Evolutionary conservation across 345 rosid species (phyloP).

Genomic region (Cardamine chenopodiifolia): DNA sequence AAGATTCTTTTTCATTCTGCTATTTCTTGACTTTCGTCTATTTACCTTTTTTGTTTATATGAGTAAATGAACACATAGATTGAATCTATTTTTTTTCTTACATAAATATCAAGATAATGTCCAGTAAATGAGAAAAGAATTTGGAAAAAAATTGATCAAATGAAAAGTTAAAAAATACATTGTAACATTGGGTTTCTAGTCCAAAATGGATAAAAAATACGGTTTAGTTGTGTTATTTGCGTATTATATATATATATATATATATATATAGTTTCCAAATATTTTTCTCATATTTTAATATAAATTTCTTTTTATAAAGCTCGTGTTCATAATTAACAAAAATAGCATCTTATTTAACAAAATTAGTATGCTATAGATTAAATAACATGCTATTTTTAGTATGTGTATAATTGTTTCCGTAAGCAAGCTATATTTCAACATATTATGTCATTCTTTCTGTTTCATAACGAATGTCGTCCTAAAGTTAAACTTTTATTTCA

Average conservation of each 20-base stretch:
- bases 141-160: background rate
- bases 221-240: background rate
- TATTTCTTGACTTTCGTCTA: background rate
- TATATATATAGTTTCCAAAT: too few species aligned
- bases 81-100: background rate
- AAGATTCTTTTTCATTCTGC: background rate
- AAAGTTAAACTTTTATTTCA: too few species aligned
- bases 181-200: background rate
- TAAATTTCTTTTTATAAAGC: too few species aligned
- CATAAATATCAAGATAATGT: background rate
- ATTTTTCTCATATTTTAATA: background rate
- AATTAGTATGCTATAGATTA: too few species aligned
- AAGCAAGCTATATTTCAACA: background rate
- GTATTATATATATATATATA: too few species aligned
- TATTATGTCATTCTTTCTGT: background rate
- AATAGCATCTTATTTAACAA: background rate
- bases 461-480: too few species aligned
- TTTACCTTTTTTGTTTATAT: background rate
- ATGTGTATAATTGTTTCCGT: background rate
- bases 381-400: background rate
- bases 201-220: background rate
- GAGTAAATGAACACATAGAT: conserved; percentile 1
- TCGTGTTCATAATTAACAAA: background rate
- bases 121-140: background rate
- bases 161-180: background rate